Conservation (phyloP, 805 yeast genomes). For the Starmerella ratchasimensis region DNA sequence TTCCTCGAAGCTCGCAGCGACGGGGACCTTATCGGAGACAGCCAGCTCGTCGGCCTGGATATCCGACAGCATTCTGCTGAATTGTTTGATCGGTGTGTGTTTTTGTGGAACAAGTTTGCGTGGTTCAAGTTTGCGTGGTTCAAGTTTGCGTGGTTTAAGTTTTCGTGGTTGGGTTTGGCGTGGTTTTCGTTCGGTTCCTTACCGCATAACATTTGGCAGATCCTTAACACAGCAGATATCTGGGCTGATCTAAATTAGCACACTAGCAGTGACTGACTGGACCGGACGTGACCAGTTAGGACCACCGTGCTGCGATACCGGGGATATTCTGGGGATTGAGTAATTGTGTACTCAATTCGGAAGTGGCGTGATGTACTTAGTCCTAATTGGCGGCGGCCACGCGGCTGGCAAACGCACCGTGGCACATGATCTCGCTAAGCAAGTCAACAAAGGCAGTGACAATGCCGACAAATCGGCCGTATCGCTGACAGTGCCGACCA, state of each 20-base stretch:
- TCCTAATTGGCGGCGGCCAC: slow-evolving; percentile 50
- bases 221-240: no score
- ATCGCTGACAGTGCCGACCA: slow-evolving; percentile 11
- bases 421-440: slow-evolving; percentile 26
- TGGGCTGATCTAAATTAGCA: no score
- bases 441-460: slow-evolving; percentile 19
- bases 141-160: no score
- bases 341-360: no score
- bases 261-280: no score
- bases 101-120: neutral
- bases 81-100: neutral
- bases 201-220: no score
- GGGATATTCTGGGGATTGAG: no score
- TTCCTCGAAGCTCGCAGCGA: slow-evolving; percentile 22
- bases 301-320: no score
- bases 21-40: slow-evolving; percentile 43
- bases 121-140: no score
- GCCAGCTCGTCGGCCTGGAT: slow-evolving; percentile 38
- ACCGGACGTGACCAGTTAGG: no score
- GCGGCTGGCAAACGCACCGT: slow-evolving; percentile 39
- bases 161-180: no score
- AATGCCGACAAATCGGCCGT: neutral
- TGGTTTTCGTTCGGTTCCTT: no score
- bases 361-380: slow-evolving; percentile 26
- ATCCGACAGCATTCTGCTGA: slow-evolving; percentile 17